These are phyloP conservation scores for Claviceps sp. DNA, from an alignment of 2,329 filamentous ascomycete species.

Conservation along the genomic window DNA sequence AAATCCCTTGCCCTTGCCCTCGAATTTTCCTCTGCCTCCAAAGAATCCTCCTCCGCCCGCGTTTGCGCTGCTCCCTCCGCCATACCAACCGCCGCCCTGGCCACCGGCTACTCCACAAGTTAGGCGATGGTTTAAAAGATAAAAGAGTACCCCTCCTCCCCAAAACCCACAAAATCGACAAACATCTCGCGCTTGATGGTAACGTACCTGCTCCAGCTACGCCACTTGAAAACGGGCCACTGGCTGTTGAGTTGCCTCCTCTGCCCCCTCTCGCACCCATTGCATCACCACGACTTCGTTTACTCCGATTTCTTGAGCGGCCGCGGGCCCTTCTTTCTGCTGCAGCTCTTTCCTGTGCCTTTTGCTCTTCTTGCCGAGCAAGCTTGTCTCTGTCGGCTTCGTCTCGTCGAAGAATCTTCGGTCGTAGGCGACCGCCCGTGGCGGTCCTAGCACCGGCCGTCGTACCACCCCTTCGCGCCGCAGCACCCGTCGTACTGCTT, in stretches of 20 bases:
- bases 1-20: conserved; percentile 26
- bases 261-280: conserved; percentile 29
- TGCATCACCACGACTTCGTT: conserved; percentile 29
- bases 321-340: conserved; percentile 26
- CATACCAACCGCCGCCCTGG: conserved; percentile 16
- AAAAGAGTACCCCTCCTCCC: neutral
- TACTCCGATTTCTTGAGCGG: conserved; percentile 27
- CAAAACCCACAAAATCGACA: neutral
- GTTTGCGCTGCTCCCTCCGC: conserved; percentile 16
- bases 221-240: conserved; percentile 26
- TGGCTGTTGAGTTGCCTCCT: conserved; percentile 22
- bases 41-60: conserved; percentile 13
- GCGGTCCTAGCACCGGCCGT: conserved; percentile 23
- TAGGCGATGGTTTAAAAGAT: neutral
- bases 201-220: conserved; percentile 13
- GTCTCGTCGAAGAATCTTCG: conserved; percentile 36
- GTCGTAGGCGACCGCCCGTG: conserved; percentile 29
- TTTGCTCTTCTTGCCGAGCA: conserved; percentile 30
- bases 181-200: neutral
- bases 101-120: conserved; percentile 8
- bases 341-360: conserved; percentile 26
- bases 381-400: conserved; percentile 34
- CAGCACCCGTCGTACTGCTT: conserved; percentile 12
- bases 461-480: conserved; percentile 18
- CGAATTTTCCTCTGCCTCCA: conserved; percentile 16